Base-by-base conservation (phyloP, 495 filamentous ascomycete genomes). In the Lentithecium fluviatile region DNA sequence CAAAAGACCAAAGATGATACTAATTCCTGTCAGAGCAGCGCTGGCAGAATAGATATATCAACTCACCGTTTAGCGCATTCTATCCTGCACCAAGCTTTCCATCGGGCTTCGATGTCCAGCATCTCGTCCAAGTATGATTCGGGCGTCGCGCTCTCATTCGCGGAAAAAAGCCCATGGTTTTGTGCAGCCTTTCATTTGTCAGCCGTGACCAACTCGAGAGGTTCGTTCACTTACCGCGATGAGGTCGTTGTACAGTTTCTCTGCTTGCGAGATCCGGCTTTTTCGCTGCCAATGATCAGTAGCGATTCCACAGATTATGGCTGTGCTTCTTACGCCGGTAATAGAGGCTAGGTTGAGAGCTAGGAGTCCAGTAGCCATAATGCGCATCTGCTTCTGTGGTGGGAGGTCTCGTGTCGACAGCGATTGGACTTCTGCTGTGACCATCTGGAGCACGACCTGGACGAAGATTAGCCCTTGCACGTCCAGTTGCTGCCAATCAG, bases 61-160 rank as follows among this genome's bases (percentile, higher is more conserved):
- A 54, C 71, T 56, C 55, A 79, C 79, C 78, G 71, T 45, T 82
- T 82, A 0, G 71, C 73, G 24, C 75, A 78, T 67, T 82, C 79
- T 6, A 82, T 74, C 47, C 75, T 78, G 58, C 74, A 75, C 79
- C 79, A 82, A 3, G 78, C 76, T 57, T 81, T 81, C 79, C 79
- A 82, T 67, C 78, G 68, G 45, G 72, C 69, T 32, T 80, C 79
- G 19, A 77, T 71, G 66, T 81, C 78, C 7, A 75, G 68, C 2
- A 80, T 70, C 15, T 71, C 69, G 26, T 79, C 75, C 40, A 80
- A 79, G 6, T 81, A 62, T 43, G 70, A 72, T 45, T 78, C 77
- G 8, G 80, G 74, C 1, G 75, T 69, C 57, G 79, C 76, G 19
- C 75, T 74, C 54, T 80, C 77, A 8, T 66, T 77, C 7, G 76